Base-by-base conservation (phyloP, 1,139 yeast species). In the Yamadazyma dendronema region DNA sequence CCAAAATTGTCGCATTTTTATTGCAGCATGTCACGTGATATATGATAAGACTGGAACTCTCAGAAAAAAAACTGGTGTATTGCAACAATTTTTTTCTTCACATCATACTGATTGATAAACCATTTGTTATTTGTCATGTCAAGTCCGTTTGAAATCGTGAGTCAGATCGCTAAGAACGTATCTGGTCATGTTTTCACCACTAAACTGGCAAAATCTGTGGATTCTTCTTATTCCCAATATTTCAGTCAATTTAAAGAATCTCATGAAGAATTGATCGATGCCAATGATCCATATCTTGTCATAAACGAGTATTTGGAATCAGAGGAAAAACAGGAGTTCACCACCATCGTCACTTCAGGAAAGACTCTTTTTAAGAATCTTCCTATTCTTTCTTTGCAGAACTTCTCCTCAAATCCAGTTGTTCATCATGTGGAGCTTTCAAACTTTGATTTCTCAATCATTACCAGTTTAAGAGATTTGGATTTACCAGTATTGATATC, bases 381-480 rank as follows among this genome's bases (percentile, higher is more conserved):
- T 42, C 90, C 95, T 11, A 70, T 72, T 36, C 67, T 87, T 31
- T 65, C 79, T 6, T 53, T 56, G 12, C 38, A 52, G 12, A 59
- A 64, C 28, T 69, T 82, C 46, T 62, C 67, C 26, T 46, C 59
- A 11, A 49, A 57, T 21, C 69, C 77, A 3, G 69, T 76, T 19
- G 84, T 85, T 10, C 61, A 84, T 38, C 86, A 82, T 50, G 80
- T 81, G 31, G 79, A 78, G 45, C 59, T 84, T 42, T 43, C 65
- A 28, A 60, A 67, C 39, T 70, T 70, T 46, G 95, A 88, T 56
- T 86, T 69, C 56, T 75, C 84, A 8, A 65, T 77, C 23, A 75
- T 86, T 24, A 69, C 90, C 12, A 76, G 87, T 9, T 67, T 86
- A 48, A 79, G 90, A 54, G 94, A 87, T 58, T 68, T 84, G 35